phyloP scores from a whole-genome alignment of 2,329 filamentous ascomycete genomes.

The Cladorrhinum sp. region DNA sequence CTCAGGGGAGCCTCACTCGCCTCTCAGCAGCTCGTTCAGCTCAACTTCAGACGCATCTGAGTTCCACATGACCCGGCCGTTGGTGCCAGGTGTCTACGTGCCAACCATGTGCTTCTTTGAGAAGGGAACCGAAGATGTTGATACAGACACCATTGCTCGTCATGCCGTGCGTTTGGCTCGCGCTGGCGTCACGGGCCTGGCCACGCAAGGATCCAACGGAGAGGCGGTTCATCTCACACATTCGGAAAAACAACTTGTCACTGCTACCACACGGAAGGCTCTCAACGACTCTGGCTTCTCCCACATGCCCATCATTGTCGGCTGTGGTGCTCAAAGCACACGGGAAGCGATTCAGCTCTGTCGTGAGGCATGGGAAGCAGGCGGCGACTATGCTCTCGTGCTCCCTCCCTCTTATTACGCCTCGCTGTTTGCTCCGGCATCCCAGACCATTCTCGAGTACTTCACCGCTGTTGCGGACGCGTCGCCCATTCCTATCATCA shows the following conservation, averaged over 20 bases:
- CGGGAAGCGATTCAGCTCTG: slow-evolving; percentile 69
- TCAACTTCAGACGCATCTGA: slow-evolving; percentile 34
- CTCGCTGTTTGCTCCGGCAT: slow-evolving; percentile 58
- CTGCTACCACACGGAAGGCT: slow-evolving; percentile 64
- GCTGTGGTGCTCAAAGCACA: slow-evolving; percentile 70
- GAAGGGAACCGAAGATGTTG: slow-evolving; percentile 61
- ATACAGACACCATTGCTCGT: slow-evolving; percentile 57
- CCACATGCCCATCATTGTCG: slow-evolving; percentile 70
- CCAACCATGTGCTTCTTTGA: slow-evolving; percentile 74
- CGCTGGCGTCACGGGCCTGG: slow-evolving; percentile 69
- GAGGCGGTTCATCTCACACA: slow-evolving; percentile 77
- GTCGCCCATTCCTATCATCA: slow-evolving; percentile 63
- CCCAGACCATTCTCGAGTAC: slow-evolving; percentile 60
- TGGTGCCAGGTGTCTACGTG: slow-evolving; percentile 61
- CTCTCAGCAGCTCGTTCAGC: slow-evolving; percentile 43
- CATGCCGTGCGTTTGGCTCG: slow-evolving; percentile 68
- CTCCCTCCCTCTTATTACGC: slow-evolving; percentile 77
- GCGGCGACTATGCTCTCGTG: slow-evolving; percentile 73
- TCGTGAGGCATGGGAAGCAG: slow-evolving; percentile 63
- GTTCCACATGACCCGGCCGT: slow-evolving; percentile 35
- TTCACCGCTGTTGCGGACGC: slow-evolving; percentile 63
- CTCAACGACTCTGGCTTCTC: slow-evolving; percentile 64
- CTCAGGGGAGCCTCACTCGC: slow-evolving; percentile 33
- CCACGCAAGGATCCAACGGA: slow-evolving; percentile 77
- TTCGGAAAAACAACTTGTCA: slow-evolving; percentile 66